Percentiles rank a stretch among this genome's conserved stretches.
phyloP scores from a whole-genome alignment of 1,139 yeast genomes.

The Saccharomyces hybrid region DNA sequence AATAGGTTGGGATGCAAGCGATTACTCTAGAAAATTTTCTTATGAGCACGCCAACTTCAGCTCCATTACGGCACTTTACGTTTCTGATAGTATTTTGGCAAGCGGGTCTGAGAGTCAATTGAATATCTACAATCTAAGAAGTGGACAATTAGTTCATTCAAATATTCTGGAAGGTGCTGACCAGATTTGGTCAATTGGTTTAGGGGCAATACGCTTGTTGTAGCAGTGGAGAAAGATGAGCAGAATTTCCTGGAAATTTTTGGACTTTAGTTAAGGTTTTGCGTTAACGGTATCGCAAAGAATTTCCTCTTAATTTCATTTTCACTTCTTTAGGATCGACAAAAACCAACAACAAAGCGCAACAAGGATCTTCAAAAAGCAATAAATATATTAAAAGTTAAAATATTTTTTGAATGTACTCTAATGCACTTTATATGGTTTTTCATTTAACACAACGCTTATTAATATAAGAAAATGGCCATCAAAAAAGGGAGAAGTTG shows the following conservation, averaged over 20 bases:
- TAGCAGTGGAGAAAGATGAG: slow-evolving; percentile 69
- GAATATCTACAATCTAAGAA: slow-evolving; percentile 77
- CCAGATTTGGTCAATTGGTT: slow-evolving; percentile 90
- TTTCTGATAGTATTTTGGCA: slow-evolving; percentile 74
- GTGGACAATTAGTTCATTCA: slow-evolving; percentile 62
- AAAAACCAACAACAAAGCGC: too few relatives aligned
- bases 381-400: too few relatives aligned
- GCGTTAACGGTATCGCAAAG: neutral
- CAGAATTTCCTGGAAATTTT: slow-evolving; percentile 65
- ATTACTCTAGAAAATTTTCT: slow-evolving; percentile 60
- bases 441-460: too few relatives aligned
- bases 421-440: too few relatives aligned
- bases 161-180: slow-evolving; percentile 72
- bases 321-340: neutral
- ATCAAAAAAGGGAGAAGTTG: too few relatives aligned
- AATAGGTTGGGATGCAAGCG: slow-evolving; percentile 83
- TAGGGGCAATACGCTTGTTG: slow-evolving; percentile 75
- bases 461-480: too few relatives aligned
- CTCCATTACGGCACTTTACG: slow-evolving; percentile 90
- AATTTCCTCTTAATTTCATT: neutral
- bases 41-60: slow-evolving; percentile 77
- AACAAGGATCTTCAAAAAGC: too few relatives aligned
- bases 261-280: slow-evolving; percentile 52
- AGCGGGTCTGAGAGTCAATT: slow-evolving; percentile 80
- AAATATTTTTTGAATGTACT: too few relatives aligned